Evolutionary conservation across 208 protist genomes (phyloP), one percentile per base, ranked within the genome.

Genomic region (Wallacemonas rigidus): DNA sequence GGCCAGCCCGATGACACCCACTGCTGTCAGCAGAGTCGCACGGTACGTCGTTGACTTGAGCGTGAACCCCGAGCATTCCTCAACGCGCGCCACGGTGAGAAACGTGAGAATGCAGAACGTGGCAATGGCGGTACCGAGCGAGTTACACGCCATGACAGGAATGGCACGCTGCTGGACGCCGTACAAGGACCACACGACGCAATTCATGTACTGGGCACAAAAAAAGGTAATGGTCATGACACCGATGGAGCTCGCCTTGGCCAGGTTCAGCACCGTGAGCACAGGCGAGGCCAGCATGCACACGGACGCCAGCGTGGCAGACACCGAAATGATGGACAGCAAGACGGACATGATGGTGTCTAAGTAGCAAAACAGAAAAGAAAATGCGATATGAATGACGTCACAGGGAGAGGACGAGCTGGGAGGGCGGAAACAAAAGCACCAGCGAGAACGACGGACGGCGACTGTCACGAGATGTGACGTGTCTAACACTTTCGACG

Each of bases 181-280:
- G 72, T 89, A 92, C 77, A 89, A 76, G 45, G 81, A 72, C 84
- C 87, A 92, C 54, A 92, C 76, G 40, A 72, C 74, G 38, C 81
- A 92, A 73, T 89, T 92, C 26, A 83, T 65, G 39, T 86, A 77
- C 72, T 86, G 81, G n/a, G 87, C 87, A 44, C 79, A 85, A 64
- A 92, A 92, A 57, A 86, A 92, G 17, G 77, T 85, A 68, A 87
- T 85, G 15, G 81, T 87, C 74, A 86, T 81, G 41, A 81, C 61
- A 17, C 87, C 83, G 15, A 89, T 65, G 48, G 80, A 81, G 3
- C 73, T 73, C 11, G 67, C 69, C 58, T 69, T 69, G 50, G 74
- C 71, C 69, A 89, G 80, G 38, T 77, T 81, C 39, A 72, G 69
- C 67, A 86, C 80, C 1, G 87, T 88, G 48, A 92, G 69, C 58